Evolutionary conservation across 768 basidiomycete species (phyloP).

Genomic region (Leccinum variicolor): DNA sequence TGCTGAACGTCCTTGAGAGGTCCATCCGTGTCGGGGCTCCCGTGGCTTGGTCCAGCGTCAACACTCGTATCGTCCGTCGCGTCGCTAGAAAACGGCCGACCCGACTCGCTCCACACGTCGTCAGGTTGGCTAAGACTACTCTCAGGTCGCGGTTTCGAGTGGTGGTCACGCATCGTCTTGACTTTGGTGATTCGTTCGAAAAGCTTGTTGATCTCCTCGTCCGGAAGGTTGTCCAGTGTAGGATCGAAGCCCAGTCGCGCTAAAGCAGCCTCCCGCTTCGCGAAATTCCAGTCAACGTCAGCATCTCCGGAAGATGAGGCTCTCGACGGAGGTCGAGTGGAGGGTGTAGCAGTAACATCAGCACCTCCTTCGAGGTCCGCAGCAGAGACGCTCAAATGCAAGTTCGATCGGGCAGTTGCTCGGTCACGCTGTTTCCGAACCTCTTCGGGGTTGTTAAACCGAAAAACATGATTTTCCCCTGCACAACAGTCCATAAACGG

Average conservation of each 20-base stretch:
- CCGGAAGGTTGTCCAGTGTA: slow-evolving; percentile 86
- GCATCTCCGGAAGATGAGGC: slow-evolving; percentile 59
- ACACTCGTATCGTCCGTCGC: slow-evolving; percentile 89
- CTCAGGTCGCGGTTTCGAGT: slow-evolving; percentile 79
- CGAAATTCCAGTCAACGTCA: slow-evolving; percentile 97
- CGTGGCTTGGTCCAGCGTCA: slow-evolving; percentile 55
- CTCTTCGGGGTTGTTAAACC: slow-evolving; percentile 95
- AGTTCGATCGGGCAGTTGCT: slow-evolving; percentile 65
- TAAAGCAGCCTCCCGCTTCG: slow-evolving; percentile 90
- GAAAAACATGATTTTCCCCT: slow-evolving; percentile 97
- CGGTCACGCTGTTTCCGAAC: slow-evolving; percentile 89
- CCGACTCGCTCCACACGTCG: slow-evolving; percentile 86
- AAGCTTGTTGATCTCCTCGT: slow-evolving; percentile 91
- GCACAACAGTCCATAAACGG: slow-evolving; percentile 7
- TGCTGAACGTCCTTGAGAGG: slow-evolving; percentile 68
- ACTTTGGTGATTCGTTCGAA: slow-evolving; percentile 94
- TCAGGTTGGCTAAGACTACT: slow-evolving; percentile 85
- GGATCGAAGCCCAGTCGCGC: slow-evolving; percentile 86
- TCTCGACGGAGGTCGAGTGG: slow-evolving; percentile 76
- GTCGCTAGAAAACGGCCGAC: slow-evolving; percentile 76
- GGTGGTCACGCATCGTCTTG: slow-evolving; percentile 81
- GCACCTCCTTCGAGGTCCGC: slow-evolving; percentile 54
- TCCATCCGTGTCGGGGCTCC: slow-evolving; percentile 64
- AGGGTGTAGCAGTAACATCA: slow-evolving; percentile 40
- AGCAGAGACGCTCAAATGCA: slow-evolving; percentile 63